Conservation (phyloP, 2,329 filamentous ascomycete species). For the Macrophomina tecta region DNA sequence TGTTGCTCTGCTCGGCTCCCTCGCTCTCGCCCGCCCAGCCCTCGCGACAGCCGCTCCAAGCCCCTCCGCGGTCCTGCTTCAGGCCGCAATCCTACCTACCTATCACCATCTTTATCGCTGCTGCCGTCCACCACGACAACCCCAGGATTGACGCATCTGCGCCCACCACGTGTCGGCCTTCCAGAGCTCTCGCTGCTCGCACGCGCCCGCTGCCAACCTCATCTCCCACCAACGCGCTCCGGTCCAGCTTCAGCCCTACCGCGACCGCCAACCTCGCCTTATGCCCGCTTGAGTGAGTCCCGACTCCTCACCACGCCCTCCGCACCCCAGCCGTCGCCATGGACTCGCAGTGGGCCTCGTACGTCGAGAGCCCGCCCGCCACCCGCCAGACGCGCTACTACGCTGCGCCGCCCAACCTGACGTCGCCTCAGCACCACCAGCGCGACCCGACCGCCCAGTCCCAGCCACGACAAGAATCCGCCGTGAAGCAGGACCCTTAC, state of each 20-base stretch:
- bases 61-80: slow-evolving; percentile 15
- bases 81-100: slow-evolving; percentile 25
- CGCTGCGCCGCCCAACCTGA: slow-evolving; percentile 38
- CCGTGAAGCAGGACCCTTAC: slow-evolving; percentile 16
- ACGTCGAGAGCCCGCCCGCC: slow-evolving; percentile 32
- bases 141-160: slow-evolving; percentile 30
- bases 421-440: slow-evolving; percentile 41
- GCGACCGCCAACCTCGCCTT: slow-evolving; percentile 17
- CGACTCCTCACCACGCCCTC: slow-evolving; percentile 24
- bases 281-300: slow-evolving; percentile 24
- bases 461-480: slow-evolving; percentile 32
- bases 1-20: neutral
- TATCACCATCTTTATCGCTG: slow-evolving; percentile 29
- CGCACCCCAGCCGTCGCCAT: slow-evolving; percentile 25
- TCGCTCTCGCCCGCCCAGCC: slow-evolving; percentile 15
- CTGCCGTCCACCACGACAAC: slow-evolving; percentile 24
- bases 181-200: neutral
- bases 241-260: neutral
- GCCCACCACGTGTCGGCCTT: slow-evolving; percentile 30
- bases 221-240: neutral
- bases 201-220: slow-evolving; percentile 2
- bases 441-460: slow-evolving; percentile 40
- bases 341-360: slow-evolving; percentile 29
- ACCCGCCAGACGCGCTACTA: slow-evolving; percentile 36
- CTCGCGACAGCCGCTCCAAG: neutral